These are phyloP conservation scores for Pezicula neosporulosa DNA, from an alignment of 2,329 filamentous ascomycete species.

Conservation along the genomic window DNA sequence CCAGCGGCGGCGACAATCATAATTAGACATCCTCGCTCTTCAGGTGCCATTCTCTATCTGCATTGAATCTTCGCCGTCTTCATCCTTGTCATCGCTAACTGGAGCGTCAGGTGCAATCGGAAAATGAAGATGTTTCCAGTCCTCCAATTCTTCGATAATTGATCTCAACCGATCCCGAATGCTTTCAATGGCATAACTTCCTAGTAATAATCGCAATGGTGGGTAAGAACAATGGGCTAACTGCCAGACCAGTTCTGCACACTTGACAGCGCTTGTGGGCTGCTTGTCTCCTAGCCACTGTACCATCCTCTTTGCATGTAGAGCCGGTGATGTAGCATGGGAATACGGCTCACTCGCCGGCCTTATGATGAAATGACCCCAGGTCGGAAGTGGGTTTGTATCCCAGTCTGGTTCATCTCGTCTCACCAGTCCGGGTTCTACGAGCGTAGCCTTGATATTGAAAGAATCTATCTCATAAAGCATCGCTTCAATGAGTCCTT, in stretches of 20 bases:
- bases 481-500: constrained; percentile 94
- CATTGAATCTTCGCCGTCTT: constrained; percentile 21
- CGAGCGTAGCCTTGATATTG: constrained; percentile 89
- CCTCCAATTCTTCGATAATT: constrained; percentile 91
- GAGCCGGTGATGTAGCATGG: constrained; percentile 72
- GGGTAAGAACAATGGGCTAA: constrained; percentile 93
- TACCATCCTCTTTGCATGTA: constrained; percentile 86
- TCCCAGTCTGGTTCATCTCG: constrained; percentile 70
- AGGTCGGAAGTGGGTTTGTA: constrained; percentile 63
- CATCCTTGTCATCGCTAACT: constrained; percentile 30
- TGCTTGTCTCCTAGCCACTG: constrained; percentile 93
- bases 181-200: constrained; percentile 93
- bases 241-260: constrained; percentile 91
- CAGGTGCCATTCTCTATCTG: constrained; percentile 12
- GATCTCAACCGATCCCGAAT: constrained; percentile 85
- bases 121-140: constrained; percentile 86
- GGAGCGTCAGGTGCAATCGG: constrained; percentile 39
- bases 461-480: constrained; percentile 90
- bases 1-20: no score
- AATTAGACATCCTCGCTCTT: not conserved
- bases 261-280: constrained; percentile 88
- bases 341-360: constrained; percentile 79
- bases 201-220: constrained; percentile 79
- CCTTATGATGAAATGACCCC: constrained; percentile 91
- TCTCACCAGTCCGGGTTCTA: constrained; percentile 85